Evolutionary conservation across 2,329 filamentous ascomycete genomes (phyloP), one percentile per base, ranked within the genome.

Genomic region (Tolypocladium cylindrosporum): DNA sequence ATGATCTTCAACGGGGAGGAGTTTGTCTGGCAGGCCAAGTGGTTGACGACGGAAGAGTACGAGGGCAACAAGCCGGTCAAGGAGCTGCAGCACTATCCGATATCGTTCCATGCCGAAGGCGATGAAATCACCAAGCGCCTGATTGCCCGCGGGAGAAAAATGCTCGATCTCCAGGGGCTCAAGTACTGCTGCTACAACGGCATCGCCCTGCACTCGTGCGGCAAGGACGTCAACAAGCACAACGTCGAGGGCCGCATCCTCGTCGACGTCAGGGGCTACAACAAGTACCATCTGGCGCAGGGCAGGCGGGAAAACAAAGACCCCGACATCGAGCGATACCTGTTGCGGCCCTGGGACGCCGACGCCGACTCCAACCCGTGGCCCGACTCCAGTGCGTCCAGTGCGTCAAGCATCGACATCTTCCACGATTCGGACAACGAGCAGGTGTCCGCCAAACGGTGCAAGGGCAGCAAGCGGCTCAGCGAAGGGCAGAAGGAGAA

Each of bases 141-240:
- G 21, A 59, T 67, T 0, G 62, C 61, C 3, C 69, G 76, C 19
- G 77, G 74, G 19, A 70, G 60, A 48, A 74, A 70, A 58, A 72
- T 72, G 3, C 68, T 79, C 31, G 73, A 75, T 40, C 70, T 74
- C 31, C 76, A 77, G 56, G 71, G 72, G 2, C 63, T 79, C 36
- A 63, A 65, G 1, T 76, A 79, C 60, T 68, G 69, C 62, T 69
- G 68, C 50, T 78, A 78, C 65, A 70, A 65, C 36, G 76, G 75
- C 43, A 68, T 77, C 2, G 76, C 71, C 13, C 56, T 77, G 6
- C 60, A 68, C 42, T 52, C 54, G 1, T 14, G 4, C 6, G 55
- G 56, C 21, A 48, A 57, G 24, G 56, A 54, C 2, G 42, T 63
- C 11, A 61, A 66, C 55, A 70, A 68, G 57, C 69, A 73, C 63